Conservation (phyloP, 164 flowering plant genomes). For the Vitis labrusca region DNA sequence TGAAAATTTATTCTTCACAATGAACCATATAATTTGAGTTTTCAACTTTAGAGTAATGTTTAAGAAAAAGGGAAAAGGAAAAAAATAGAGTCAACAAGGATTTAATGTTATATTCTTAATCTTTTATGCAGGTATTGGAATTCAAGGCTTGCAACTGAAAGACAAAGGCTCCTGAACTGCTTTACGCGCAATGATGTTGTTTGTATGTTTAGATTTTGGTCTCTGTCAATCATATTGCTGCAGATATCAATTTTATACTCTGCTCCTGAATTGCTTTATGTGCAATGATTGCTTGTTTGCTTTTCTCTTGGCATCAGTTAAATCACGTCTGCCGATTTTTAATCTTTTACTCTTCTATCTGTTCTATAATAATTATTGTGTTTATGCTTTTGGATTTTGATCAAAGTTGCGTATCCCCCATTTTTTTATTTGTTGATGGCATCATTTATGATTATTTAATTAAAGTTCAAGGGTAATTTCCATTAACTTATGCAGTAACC, state of each 20-base stretch:
- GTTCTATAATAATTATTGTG: not conserved
- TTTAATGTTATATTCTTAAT: slow-evolving; percentile 2
- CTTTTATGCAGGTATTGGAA: slow-evolving; percentile 81
- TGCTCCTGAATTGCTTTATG: too few relatives aligned
- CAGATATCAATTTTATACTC: not conserved
- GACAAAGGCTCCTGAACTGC: slow-evolving; percentile 74
- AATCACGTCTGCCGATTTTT: not conserved
- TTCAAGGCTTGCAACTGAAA: slow-evolving; percentile 89
- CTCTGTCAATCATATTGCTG: slow-evolving; percentile 2
- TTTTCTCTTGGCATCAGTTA: too few relatives aligned
- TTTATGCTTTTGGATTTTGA: too few relatives aligned
- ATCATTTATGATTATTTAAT: too few relatives aligned
- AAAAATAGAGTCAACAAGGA: not conserved
- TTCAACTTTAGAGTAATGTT: not conserved
- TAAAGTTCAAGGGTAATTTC: too few relatives aligned
- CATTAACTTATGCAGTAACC: too few relatives aligned
- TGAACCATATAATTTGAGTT: not conserved
- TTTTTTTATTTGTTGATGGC: too few relatives aligned
- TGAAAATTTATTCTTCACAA: too few relatives aligned
- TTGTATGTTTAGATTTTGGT: slow-evolving; percentile 55
- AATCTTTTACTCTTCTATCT: not conserved
- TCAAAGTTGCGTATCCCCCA: too few relatives aligned
- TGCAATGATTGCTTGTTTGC: too few relatives aligned
- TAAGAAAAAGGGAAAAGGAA: not conserved
- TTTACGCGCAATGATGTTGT: slow-evolving; percentile 73